Evolutionary conservation across 148 eudicot genomes (phyloP).

Genomic region (Silene uniflora): DNA sequence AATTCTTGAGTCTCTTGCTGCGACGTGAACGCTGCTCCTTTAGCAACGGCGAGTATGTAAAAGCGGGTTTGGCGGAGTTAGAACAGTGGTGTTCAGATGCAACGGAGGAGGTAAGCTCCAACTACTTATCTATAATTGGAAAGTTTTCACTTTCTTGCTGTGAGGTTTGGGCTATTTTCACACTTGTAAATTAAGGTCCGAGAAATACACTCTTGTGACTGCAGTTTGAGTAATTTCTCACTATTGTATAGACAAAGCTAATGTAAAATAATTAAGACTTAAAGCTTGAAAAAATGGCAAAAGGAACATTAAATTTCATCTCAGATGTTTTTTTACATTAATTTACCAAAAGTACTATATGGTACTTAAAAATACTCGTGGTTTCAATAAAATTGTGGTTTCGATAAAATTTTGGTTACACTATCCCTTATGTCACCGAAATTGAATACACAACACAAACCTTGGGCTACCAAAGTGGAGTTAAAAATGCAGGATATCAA

Average conservation of each 20-base stretch:
- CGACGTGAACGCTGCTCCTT: slow-evolving; percentile 98
- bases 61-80: slow-evolving; percentile 90
- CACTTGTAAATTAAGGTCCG: no score
- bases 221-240: neutral
- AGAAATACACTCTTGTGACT: neutral
- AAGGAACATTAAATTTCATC: neutral
- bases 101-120: slow-evolving; percentile 69
- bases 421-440: neutral
- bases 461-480: neutral
- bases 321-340: neutral
- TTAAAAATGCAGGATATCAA: neutral
- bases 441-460: neutral
- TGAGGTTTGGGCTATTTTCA: no score
- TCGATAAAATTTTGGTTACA: neutral
- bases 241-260: neutral
- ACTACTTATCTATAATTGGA: neutral
- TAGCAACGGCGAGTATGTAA: slow-evolving; percentile 93
- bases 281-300: neutral
- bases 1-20: slow-evolving; percentile 67
- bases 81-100: slow-evolving; percentile 93
- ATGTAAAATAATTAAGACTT: neutral
- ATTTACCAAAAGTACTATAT: no score
- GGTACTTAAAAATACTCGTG: neutral
- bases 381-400: no score
- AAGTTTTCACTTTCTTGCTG: neutral